Evolutionary conservation across 768 basidiomycete genomes (phyloP), one percentile per base, ranked within the genome.

Genomic region (Clavaria fumosa): DNA sequence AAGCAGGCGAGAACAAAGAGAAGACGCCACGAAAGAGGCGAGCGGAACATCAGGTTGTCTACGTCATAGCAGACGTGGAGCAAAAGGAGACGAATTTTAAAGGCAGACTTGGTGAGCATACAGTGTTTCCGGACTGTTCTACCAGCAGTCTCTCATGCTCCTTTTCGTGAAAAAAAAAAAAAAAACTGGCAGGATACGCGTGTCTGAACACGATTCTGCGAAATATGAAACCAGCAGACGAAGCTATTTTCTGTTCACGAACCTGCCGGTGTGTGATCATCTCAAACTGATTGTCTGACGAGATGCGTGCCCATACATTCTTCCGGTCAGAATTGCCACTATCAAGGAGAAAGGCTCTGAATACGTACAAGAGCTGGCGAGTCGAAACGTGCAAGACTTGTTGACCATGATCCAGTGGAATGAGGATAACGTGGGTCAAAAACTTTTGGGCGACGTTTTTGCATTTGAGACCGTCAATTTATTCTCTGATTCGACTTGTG

Each of bases 321-420:
- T 11, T 30, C 19, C 45, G 17, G 5, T 21, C 39, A 75, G 88
- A 23, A 71, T 89, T 12, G 72, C 79, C 24, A 78, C 80, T 31
- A 71, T 91, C 34, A 67, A 70, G 47, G 82, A 86, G 50, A 76
- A 82, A 40, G 86, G 86, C 1, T 62, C 80, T 22, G 78, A 85
- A 4, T 79, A 72, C 58, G 75, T 77, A n/a, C 85, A 85, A 51
- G 77, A 83, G 18, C 57, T 93, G 0, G 89, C 81, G 2, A 60
- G 67, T 24, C 73, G 72, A 55, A 95, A 95, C 46, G 63, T 70
- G 1, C 58, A 70, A 48, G 86, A 90, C 51, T 60, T 89, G 23
- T 48, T 69, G 17, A 69, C 67, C 24, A 68, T 90, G 37, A 81
- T 90, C 31, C 66, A 85, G 58, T 95, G 90, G 90, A 95, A 93